Evolutionary conservation across 768 basidiomycete genomes (phyloP), one percentile per base, ranked within the genome.

Genomic region (Auricularia cornea): DNA sequence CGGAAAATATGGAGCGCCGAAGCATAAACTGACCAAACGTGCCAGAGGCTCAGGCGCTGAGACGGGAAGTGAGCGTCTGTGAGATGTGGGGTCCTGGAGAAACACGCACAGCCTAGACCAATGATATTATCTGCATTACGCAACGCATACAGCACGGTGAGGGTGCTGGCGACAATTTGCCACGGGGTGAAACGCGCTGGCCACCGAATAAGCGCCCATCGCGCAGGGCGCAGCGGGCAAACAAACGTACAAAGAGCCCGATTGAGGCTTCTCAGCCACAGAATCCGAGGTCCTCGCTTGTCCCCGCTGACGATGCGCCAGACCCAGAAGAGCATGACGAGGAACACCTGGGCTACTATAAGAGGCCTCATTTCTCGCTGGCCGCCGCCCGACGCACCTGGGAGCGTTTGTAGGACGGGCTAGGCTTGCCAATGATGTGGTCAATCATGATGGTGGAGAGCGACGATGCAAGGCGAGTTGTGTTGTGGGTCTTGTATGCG

Each of bases 21-120:
- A 8, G 20, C 10, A n/a, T n/a, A n/a, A 52, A 79, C 87, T 71
- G 65, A 95, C 94, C 63, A 98, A 81, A 67, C 86, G 83, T 20
- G 94, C 92, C 16, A 96, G 79, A 1, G 96, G 96, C 75, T 98
- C 96, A 35, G 96, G 96, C 26, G 94, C 94, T 92, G 72, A 31
- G 57, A 18, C 60, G 59, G 51, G 18, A 14, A 38, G 35, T 38
- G 35, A 56, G 54, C 44, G 63, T 32, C 31, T 68, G 26, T 52
- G 48, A 41, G 40, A 57, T 59, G n/a, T 52, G 12, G 33, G 57
- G 33, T 28, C 30, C 30, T 60, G 63, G 59, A 32, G 18, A 52
- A 59, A 29, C 51, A 74, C 88, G 70, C 69, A 94, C 94, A 83
- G 67, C 82, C 86, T 18, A 96, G 78, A 3, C 93, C 94, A 6